Evolutionary conservation across 2,329 filamentous ascomycete genomes (phyloP).

Genomic region (Nemania sp.): DNA sequence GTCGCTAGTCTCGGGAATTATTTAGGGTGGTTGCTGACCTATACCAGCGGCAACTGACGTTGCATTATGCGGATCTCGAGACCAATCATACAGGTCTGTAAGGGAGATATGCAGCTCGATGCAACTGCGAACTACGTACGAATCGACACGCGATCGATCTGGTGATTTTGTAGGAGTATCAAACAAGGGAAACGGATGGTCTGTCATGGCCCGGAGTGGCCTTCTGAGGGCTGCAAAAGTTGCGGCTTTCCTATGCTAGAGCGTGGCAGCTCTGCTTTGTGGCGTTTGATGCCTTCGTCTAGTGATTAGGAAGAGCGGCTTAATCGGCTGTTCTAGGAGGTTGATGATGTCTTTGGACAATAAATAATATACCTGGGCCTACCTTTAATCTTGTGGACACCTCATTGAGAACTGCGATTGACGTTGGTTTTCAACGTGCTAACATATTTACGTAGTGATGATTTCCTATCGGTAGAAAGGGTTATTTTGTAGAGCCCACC

Average conservation of each 20-base stretch:
- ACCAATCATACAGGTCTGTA: constrained; percentile 50
- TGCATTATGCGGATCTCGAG: constrained; percentile 73
- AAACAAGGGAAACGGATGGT: constrained; percentile 39
- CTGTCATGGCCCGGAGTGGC: constrained; percentile 30
- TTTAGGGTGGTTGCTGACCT: constrained; percentile 25
- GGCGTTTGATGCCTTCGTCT: constrained; percentile 36
- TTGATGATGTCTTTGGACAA: constrained; percentile 4
- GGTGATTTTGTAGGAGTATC: constrained; percentile 47
- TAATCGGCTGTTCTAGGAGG: constrained; percentile 26
- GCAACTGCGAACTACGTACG: constrained; percentile 33
- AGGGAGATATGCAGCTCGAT: constrained; percentile 35
- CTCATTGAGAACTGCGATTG: neutral
- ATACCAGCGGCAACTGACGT: constrained; percentile 68
- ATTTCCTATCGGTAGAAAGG: too few relatives aligned
- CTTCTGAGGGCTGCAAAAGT: constrained; percentile 20
- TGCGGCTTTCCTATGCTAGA: constrained; percentile 16
- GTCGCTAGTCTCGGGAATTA: constrained; percentile 45
- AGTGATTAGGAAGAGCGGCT: constrained; percentile 31
- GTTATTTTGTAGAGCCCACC: too few relatives aligned
- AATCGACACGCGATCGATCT: constrained; percentile 29
- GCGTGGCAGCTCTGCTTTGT: constrained; percentile 27
- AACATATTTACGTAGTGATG: neutral
- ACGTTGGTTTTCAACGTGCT: neutral
- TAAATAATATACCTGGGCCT: constrained; percentile 22
- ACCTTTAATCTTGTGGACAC: neutral